These are phyloP conservation scores for Claviceps africana DNA, from an alignment of 2,329 filamentous ascomycete genomes.

Conservation along the genomic window DNA sequence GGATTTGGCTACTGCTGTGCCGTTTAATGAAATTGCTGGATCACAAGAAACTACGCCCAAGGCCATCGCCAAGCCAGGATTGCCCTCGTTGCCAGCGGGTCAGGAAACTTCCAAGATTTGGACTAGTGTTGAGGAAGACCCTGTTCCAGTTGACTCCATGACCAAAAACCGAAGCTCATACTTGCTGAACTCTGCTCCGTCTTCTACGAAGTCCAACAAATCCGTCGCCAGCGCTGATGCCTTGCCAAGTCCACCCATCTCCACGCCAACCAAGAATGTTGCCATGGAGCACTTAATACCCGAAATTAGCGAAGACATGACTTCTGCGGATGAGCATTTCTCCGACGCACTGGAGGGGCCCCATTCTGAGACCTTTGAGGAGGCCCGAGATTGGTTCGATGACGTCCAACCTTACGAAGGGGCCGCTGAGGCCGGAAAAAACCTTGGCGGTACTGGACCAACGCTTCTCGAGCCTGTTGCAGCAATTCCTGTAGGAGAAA, in stretches of 20 bases:
- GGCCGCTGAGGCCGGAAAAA: background rate
- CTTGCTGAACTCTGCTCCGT: conserved; percentile 25
- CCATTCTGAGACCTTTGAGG: conserved; percentile 12
- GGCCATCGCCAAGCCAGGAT: conserved; percentile 28
- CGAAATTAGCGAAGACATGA: conserved; percentile 17
- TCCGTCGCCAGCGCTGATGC: conserved; percentile 12
- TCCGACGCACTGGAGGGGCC: conserved; percentile 19
- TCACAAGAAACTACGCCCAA: conserved; percentile 58
- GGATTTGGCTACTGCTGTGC: conserved; percentile 14
- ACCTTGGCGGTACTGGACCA: conserved; percentile 6
- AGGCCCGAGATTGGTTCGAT: conserved; percentile 7
- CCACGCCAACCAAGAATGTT: conserved; percentile 13
- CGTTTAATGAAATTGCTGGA: conserved; percentile 35
- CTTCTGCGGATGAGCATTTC: conserved; percentile 23
- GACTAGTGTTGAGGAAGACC: conserved; percentile 18
- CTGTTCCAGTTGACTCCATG: conserved; percentile 25
- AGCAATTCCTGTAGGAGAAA: conserved; percentile 4
- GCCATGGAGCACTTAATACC: conserved; percentile 6
- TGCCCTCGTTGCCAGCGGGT: conserved; percentile 12
- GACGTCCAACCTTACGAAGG: conserved; percentile 1
- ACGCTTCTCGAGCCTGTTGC: conserved; percentile 1
- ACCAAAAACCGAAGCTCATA: conserved; percentile 30
- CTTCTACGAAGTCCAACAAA: conserved; percentile 16
- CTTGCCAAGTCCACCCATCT: conserved; percentile 11
- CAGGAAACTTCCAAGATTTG: conserved; percentile 3